These are phyloP conservation scores for Fusarium sp. DNA, from an alignment of 2,329 filamentous ascomycete species.

Conservation along the genomic window DNA sequence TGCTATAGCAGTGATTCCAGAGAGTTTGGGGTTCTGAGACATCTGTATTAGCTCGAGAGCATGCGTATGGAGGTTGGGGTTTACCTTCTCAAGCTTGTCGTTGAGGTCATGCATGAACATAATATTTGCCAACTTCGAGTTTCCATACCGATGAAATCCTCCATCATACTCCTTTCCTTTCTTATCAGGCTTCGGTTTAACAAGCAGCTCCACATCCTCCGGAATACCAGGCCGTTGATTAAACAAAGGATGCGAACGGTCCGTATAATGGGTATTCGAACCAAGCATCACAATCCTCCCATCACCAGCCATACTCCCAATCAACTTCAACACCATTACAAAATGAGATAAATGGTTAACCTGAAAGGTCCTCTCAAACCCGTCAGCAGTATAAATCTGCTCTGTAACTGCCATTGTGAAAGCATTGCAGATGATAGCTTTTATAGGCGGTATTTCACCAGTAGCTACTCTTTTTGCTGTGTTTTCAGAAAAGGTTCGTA, in stretches of 20 bases:
- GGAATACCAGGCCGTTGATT: conserved; percentile 30
- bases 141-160: conserved; percentile 43
- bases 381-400: conserved; percentile 26
- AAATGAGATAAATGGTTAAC: conserved; percentile 38
- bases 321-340: conserved; percentile 38
- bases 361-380: conserved; percentile 36
- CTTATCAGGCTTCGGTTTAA: conserved; percentile 9
- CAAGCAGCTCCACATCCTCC: neutral
- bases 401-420: conserved; percentile 30
- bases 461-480: neutral
- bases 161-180: conserved; percentile 31
- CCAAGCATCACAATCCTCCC: conserved; percentile 35
- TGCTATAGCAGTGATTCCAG: conserved; percentile 36
- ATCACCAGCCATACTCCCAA: conserved; percentile 26
- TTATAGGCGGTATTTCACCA: conserved; percentile 25
- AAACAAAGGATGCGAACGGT: conserved; percentile 26
- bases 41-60: neutral
- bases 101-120: conserved; percentile 47
- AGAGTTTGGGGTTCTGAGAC: conserved; percentile 28
- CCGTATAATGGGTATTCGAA: conserved; percentile 28
- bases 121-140: conserved; percentile 40
- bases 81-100: conserved; percentile 24
- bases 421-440: conserved; percentile 40
- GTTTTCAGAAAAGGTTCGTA: conserved; percentile 19
- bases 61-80: rapidly evolving